Evolutionary conservation across 2,329 filamentous ascomycete species (phyloP).

Genomic region (Monilinia polystroma): DNA sequence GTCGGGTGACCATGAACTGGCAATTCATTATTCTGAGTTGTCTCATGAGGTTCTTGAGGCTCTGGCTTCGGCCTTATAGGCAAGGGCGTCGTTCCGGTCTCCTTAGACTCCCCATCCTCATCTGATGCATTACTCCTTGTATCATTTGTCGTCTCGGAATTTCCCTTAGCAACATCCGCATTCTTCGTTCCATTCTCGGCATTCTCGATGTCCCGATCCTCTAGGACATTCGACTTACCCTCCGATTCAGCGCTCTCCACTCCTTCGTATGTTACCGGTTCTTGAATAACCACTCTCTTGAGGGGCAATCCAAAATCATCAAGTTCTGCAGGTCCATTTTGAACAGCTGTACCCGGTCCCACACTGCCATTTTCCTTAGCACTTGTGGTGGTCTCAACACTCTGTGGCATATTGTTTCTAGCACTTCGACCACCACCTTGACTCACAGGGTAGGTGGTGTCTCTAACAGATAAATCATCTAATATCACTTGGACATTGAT

Average conservation of each 20-base stretch:
- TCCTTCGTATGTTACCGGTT: slow-evolving; percentile 28
- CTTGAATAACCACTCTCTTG: slow-evolving; percentile 47
- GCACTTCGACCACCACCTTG: slow-evolving; percentile 24
- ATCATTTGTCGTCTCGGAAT: slow-evolving; percentile 20
- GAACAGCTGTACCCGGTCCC: slow-evolving; percentile 21
- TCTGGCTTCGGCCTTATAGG: slow-evolving; percentile 29
- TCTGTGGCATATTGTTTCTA: slow-evolving; percentile 38
- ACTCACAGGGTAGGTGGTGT: slow-evolving; percentile 21
- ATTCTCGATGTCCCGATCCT: slow-evolving; percentile 8
- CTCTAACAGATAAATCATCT: slow-evolving; percentile 22
- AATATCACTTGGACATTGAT: slow-evolving; percentile 20
- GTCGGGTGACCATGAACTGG: slow-evolving; percentile 12
- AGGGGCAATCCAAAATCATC: slow-evolving; percentile 73
- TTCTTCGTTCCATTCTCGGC: slow-evolving; percentile 18
- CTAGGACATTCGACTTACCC: not conserved
- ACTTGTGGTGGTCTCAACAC: slow-evolving; percentile 31
- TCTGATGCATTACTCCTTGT: slow-evolving; percentile 36
- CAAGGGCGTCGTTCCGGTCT: slow-evolving; percentile 41
- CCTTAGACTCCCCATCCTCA: slow-evolving; percentile 45
- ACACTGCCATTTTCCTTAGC: slow-evolving; percentile 29
- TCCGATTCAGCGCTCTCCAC: not conserved
- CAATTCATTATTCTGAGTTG: slow-evolving; percentile 4
- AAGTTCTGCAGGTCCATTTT: slow-evolving; percentile 45
- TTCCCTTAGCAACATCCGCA: slow-evolving; percentile 9
- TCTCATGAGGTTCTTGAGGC: slow-evolving; percentile 24